phyloP scores from a whole-genome alignment of 2,329 filamentous ascomycete species.

The Alternaria tenuissima region DNA sequence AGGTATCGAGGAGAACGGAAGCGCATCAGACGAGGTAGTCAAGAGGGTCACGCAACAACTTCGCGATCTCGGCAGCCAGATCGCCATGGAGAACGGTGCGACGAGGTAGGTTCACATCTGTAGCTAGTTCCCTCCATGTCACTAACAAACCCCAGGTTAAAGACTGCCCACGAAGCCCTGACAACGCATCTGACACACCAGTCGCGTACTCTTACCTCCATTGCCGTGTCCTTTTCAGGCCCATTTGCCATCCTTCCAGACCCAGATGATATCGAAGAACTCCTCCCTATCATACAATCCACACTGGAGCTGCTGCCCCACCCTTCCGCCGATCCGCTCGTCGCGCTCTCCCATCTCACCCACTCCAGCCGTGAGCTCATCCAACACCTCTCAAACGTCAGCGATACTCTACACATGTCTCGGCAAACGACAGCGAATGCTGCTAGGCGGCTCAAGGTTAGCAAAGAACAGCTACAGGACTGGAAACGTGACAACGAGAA shows the following conservation, averaged over 20 bases:
- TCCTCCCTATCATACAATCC: constrained; percentile 72
- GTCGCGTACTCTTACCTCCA: constrained; percentile 75
- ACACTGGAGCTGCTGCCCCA: constrained; percentile 73
- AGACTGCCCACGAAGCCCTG: constrained; percentile 77
- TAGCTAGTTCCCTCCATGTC: not conserved
- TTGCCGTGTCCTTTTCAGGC: constrained; percentile 75
- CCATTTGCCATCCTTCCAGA: constrained; percentile 71
- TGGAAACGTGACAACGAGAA: constrained; percentile 83
- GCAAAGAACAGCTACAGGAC: constrained; percentile 85
- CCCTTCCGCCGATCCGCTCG: constrained; percentile 70
- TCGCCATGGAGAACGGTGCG: constrained; percentile 74
- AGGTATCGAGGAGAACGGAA: constrained; percentile 72
- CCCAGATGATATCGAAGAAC: constrained; percentile 70
- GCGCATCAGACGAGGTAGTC: constrained; percentile 71
- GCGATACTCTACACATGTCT: constrained; percentile 93
- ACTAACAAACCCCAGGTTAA: constrained; percentile 63
- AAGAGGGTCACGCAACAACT: constrained; percentile 73
- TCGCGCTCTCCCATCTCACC: constrained; percentile 72
- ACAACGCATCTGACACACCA: constrained; percentile 79
- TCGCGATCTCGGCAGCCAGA: constrained; percentile 75
- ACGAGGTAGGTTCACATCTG: constrained; percentile 63
- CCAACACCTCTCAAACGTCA: constrained; percentile 82
- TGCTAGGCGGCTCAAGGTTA: constrained; percentile 78
- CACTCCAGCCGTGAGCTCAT: constrained; percentile 73
- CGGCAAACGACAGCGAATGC: constrained; percentile 86